phyloP scores from a whole-genome alignment of 2,329 filamentous ascomycete genomes.

The Achaetomium macrosporum region DNA sequence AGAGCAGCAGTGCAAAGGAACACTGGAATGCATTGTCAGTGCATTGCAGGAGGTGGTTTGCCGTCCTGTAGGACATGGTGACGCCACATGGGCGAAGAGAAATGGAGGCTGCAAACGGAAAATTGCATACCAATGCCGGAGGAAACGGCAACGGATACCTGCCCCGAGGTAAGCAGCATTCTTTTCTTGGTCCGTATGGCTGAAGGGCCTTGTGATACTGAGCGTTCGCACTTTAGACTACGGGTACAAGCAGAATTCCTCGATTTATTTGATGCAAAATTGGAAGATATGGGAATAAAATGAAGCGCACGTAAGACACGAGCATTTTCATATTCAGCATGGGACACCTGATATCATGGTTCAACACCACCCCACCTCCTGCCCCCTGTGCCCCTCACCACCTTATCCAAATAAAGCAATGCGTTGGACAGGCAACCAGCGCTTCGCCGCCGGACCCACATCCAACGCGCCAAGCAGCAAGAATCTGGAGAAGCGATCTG shows the following conservation, averaged over 20 bases:
- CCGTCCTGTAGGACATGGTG: not conserved
- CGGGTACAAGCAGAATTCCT: not conserved
- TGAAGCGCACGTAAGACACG: not conserved
- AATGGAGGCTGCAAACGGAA: slow-evolving; percentile 1
- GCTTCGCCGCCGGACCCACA: slow-evolving; percentile 26
- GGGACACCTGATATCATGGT: not conserved
- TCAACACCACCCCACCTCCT: not conserved
- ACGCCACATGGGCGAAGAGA: not conserved
- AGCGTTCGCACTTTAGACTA: too few relatives aligned
- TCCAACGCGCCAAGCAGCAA: not conserved
- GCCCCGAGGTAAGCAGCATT: slow-evolving; percentile 61
- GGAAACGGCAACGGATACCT: slow-evolving; percentile 64
- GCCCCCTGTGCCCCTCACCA: not conserved
- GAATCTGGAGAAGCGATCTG: not conserved
- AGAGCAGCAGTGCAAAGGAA: slow-evolving; percentile 72
- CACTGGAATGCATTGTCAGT: slow-evolving; percentile 40
- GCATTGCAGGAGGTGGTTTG: not conserved
- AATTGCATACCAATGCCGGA: slow-evolving; percentile 52
- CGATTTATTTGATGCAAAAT: not conserved
- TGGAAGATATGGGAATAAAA: not conserved
- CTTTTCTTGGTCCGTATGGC: not conserved
- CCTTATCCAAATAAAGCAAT: not conserved
- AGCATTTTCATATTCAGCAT: not conserved
- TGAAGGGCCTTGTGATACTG: too few relatives aligned
- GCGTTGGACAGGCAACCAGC: slow-evolving; percentile 15